Conservation (phyloP, 78 protist genomes). For the Monocercomonoides exilis region DNA sequence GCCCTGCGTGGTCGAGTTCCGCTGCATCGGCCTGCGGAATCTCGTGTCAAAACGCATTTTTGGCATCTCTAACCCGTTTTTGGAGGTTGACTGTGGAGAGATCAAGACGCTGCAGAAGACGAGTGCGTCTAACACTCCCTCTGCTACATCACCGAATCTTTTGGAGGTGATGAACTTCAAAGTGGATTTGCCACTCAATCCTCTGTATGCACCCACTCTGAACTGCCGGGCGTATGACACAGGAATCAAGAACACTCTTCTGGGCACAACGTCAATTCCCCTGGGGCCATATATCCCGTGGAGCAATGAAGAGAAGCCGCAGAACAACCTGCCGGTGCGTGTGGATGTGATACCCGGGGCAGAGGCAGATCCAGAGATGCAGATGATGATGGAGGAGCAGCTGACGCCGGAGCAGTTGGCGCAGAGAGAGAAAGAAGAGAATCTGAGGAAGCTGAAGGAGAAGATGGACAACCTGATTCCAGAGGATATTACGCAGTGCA, state of each 20-base stretch:
- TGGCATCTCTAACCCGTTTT: too few species aligned
- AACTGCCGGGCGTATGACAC: constrained; percentile 3
- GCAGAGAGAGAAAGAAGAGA: neutral
- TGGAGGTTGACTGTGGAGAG: neutral
- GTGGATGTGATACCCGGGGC: neutral
- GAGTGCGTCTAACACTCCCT: neutral
- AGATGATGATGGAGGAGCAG: too few species aligned
- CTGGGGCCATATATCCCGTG: constrained; percentile 16
- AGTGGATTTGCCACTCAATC: neutral
- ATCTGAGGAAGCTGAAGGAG: neutral
- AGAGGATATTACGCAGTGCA: neutral
- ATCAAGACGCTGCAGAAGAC: neutral
- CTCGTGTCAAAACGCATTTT: neutral
- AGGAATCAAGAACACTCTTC: neutral
- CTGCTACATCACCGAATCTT: neutral
- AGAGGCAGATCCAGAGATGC: neutral
- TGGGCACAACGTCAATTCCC: constrained; percentile 15
- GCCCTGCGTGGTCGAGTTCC: constrained; percentile 1
- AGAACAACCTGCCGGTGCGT: neutral
- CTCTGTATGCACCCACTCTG: neutral
- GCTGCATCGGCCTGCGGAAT: constrained; percentile 7
- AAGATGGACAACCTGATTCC: neutral
- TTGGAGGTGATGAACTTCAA: neutral
- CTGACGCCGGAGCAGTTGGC: neutral
- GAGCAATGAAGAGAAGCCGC: neutral